Conservation (phyloP, 108 stramenopile genomes). For the Stephanodiscus minutulus region DNA sequence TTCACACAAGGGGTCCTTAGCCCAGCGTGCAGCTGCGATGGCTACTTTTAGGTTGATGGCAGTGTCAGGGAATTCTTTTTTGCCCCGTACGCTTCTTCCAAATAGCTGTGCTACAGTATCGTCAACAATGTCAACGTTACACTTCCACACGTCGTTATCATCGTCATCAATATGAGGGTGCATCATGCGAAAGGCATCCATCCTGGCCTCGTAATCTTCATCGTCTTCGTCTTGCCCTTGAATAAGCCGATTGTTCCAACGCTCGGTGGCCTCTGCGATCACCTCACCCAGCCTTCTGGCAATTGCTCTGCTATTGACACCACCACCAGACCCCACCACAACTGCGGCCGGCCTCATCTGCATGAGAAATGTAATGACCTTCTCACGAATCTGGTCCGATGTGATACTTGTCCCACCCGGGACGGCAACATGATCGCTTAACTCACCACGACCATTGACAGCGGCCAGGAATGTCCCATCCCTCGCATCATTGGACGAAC, state of each 20-base stretch:
- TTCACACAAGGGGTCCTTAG: slow-evolving; percentile 87
- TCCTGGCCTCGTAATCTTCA: slow-evolving; percentile 74
- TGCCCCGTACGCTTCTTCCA: slow-evolving; percentile 81
- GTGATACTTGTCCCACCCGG: slow-evolving; percentile 79
- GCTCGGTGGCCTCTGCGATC: slow-evolving; percentile 67
- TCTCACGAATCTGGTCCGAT: slow-evolving; percentile 73
- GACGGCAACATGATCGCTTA: slow-evolving; percentile 79
- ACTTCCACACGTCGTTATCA: slow-evolving; percentile 79
- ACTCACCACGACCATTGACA: slow-evolving; percentile 75
- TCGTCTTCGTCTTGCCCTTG: slow-evolving; percentile 91
- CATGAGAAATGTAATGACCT: slow-evolving; percentile 79
- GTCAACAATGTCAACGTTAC: slow-evolving; percentile 84
- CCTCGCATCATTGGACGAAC: slow-evolving; percentile 62
- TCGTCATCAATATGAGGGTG: slow-evolving; percentile 60
- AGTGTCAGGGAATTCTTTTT: slow-evolving; percentile 91
- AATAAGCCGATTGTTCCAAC: slow-evolving; percentile 77
- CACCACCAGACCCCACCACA: slow-evolving; percentile 83
- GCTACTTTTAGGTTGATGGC: slow-evolving; percentile 78
- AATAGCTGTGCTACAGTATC: slow-evolving; percentile 85
- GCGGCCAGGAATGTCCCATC: slow-evolving; percentile 84
- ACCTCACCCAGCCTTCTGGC: slow-evolving; percentile 71
- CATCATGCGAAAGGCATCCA: slow-evolving; percentile 58
- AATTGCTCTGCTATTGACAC: slow-evolving; percentile 62
- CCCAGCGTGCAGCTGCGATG: slow-evolving; percentile 84
- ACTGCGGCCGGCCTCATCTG: slow-evolving; percentile 76